A percentile compares a stretch with the other conserved stretches of the same genome.
Conservation (phyloP, 805 yeast species). For the Wickerhamomyces chambardii region DNA sequence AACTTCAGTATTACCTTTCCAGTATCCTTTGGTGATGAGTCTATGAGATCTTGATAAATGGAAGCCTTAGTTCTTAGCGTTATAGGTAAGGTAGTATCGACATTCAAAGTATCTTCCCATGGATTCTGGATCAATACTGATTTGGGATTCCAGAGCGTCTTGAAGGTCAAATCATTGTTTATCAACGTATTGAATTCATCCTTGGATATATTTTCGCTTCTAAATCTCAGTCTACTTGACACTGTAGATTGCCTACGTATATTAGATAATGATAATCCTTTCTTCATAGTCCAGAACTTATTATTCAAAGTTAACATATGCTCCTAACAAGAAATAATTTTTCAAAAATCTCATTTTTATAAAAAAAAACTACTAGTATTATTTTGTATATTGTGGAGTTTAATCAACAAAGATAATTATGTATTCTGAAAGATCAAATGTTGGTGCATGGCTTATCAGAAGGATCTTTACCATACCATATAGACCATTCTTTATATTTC, state of each 20-base stretch:
- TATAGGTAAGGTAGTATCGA: constrained; percentile 22
- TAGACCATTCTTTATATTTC: constrained; percentile 51
- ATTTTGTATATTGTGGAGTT: too few relatives aligned
- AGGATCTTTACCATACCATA: constrained; percentile 61
- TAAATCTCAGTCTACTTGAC: too few relatives aligned
- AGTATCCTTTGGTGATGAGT: constrained; percentile 10
- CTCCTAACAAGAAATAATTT: too few relatives aligned
- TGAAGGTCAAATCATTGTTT: not conserved
- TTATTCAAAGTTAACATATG: too few relatives aligned
- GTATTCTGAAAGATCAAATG: constrained; percentile 2
- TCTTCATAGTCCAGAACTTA: too few relatives aligned
- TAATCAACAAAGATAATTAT: too few relatives aligned
- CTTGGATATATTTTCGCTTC: not conserved
- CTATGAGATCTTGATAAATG: constrained; percentile 19
- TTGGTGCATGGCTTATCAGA: constrained; percentile 45
- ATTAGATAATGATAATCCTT: too few relatives aligned
- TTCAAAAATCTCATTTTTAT: too few relatives aligned
- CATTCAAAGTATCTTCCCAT: constrained; percentile 14
- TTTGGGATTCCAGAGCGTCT: not conserved
- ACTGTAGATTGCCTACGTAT: not conserved
- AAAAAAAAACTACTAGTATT: too few relatives aligned
- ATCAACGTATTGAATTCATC: not conserved
- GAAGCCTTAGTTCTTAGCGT: constrained; percentile 16
- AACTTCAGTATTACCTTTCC: constrained; percentile 15
- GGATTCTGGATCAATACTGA: too few relatives aligned